A percentile compares a stretch with the other conserved stretches of the same genome.
These are phyloP conservation scores for Arachnopeziza araneosa DNA, from an alignment of 2,329 filamentous ascomycete species.

Conservation along the genomic window DNA sequence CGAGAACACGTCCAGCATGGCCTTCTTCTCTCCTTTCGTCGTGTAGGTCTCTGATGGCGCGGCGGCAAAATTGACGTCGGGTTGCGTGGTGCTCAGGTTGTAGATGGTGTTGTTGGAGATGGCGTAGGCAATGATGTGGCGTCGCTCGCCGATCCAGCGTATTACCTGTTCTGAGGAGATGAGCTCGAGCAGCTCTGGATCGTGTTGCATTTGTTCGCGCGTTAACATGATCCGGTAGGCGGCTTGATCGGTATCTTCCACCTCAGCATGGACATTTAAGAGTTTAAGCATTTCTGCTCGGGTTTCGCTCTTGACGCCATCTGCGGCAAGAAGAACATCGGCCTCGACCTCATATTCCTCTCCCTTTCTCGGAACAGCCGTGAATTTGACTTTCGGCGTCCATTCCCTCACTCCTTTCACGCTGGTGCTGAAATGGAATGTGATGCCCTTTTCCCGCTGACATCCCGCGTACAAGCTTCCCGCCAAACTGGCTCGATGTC, in stretches of 20 bases:
- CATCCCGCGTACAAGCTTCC: slow-evolving; percentile 67
- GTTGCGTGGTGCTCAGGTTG: slow-evolving; percentile 58
- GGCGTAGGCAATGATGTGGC: slow-evolving; percentile 75
- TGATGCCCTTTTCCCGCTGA: slow-evolving; percentile 54
- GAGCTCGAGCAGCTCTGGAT: slow-evolving; percentile 62
- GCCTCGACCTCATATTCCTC: slow-evolving; percentile 45
- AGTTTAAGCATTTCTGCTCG: slow-evolving; percentile 28
- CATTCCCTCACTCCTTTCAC: slow-evolving; percentile 54
- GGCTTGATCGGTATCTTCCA: slow-evolving; percentile 67
- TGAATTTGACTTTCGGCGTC: slow-evolving; percentile 54
- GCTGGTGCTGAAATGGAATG: slow-evolving; percentile 60
- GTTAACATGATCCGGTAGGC: slow-evolving; percentile 75
- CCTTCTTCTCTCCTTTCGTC: slow-evolving; percentile 53
- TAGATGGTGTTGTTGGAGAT: slow-evolving; percentile 62
- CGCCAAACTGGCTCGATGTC: slow-evolving; percentile 68
- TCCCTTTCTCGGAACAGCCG: slow-evolving; percentile 50
- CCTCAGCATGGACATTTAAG: slow-evolving; percentile 34
- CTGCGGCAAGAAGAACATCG: slow-evolving; percentile 42
- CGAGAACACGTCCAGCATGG: slow-evolving; percentile 54
- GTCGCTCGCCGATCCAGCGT: slow-evolving; percentile 69
- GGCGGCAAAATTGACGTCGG: slow-evolving; percentile 53
- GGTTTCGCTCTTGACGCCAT: slow-evolving; percentile 16
- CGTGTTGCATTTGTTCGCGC: slow-evolving; percentile 58
- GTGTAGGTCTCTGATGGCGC: slow-evolving; percentile 57
- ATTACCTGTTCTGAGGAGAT: slow-evolving; percentile 63